Evolutionary conservation across 805 yeast genomes (phyloP).

Genomic region (Ogataea minuta): DNA sequence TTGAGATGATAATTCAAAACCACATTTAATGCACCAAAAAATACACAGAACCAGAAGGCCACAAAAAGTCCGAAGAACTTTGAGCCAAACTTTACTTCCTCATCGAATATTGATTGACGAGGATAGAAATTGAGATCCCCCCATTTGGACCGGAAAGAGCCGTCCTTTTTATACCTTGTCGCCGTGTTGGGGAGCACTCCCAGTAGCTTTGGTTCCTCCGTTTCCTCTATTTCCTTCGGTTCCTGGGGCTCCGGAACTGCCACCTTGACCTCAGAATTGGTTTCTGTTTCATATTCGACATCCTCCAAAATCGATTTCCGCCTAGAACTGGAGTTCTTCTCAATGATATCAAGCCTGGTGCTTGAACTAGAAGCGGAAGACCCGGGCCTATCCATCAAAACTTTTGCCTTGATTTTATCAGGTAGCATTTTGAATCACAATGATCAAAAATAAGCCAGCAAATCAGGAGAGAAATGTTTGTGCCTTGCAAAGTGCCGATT

Average conservation of each 20-base stretch:
- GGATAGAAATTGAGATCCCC: slow-evolving; percentile 49
- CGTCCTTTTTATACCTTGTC: slow-evolving; percentile 29
- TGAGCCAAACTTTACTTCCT: slow-evolving; percentile 41
- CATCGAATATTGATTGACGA: slow-evolving; percentile 53
- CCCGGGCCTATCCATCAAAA: slow-evolving; percentile 7
- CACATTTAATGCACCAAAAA: slow-evolving; percentile 51
- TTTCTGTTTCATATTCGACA: slow-evolving; percentile 22
- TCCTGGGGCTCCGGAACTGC: slow-evolving; percentile 1
- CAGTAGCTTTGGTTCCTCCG: too few relatives aligned
- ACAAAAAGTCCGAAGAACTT: slow-evolving; percentile 79
- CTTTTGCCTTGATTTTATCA: slow-evolving; percentile 4
- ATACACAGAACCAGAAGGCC: slow-evolving; percentile 71
- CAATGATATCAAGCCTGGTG: slow-evolving; percentile 13
- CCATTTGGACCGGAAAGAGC: slow-evolving; percentile 48
- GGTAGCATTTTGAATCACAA: slow-evolving; percentile 1
- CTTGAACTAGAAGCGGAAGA: slow-evolving; percentile 8
- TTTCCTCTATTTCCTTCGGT: slow-evolving; percentile 3
- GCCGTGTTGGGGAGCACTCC: not conserved
- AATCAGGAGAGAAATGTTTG: too few relatives aligned
- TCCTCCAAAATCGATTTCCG: slow-evolving; percentile 23
- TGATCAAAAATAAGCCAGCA: too few relatives aligned
- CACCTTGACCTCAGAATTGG: not conserved
- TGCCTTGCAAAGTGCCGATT: too few relatives aligned
- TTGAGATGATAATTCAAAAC: slow-evolving; percentile 50
- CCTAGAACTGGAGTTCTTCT: slow-evolving; percentile 14